A percentile compares a stretch with the other conserved stretches of the same genome.
Evolutionary conservation across 768 basidiomycete genomes (phyloP).

Genomic region (Tricholoma bakamatsutake): DNA sequence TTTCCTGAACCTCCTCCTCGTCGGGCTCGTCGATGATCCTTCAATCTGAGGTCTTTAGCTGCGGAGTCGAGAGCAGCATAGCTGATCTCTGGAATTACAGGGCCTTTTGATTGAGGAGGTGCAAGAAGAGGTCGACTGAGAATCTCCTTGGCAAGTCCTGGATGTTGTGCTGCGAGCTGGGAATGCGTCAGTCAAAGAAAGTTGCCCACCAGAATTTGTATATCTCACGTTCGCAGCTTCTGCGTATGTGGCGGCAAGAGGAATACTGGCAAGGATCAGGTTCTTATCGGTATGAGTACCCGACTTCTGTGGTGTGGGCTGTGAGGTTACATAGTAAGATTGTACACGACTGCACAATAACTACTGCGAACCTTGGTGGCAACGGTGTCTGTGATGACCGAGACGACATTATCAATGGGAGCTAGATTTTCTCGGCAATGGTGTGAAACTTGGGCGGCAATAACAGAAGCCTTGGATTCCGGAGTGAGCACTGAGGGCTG

Average conservation of each 20-base stretch:
- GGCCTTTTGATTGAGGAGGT: background rate
- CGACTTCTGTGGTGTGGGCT: background rate
- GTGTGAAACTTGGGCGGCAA: background rate
- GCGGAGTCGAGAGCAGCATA: background rate
- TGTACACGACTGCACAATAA: background rate
- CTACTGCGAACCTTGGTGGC: background rate
- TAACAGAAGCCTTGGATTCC: background rate
- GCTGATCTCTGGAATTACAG: background rate
- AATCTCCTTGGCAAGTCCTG: conserved; percentile 27
- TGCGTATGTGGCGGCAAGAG: conserved; percentile 28
- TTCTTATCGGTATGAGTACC: background rate
- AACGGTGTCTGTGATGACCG: background rate
- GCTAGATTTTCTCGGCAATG: background rate
- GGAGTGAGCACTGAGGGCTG: background rate
- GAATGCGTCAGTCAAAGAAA: background rate
- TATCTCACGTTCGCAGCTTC: conserved; percentile 34
- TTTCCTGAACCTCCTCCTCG: background rate
- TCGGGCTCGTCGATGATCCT: background rate
- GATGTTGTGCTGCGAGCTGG: conserved; percentile 29
- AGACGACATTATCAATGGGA: background rate
- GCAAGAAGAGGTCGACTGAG: conserved; percentile 25
- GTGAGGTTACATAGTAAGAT: background rate
- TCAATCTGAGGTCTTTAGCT: background rate
- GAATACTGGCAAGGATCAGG: conserved; percentile 9
- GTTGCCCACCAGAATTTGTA: background rate